A percentile compares a stretch with the other conserved stretches of the same genome.
phyloP scores from a whole-genome alignment of 2,329 filamentous ascomycete genomes.

The Paramyrothecium roridum region DNA sequence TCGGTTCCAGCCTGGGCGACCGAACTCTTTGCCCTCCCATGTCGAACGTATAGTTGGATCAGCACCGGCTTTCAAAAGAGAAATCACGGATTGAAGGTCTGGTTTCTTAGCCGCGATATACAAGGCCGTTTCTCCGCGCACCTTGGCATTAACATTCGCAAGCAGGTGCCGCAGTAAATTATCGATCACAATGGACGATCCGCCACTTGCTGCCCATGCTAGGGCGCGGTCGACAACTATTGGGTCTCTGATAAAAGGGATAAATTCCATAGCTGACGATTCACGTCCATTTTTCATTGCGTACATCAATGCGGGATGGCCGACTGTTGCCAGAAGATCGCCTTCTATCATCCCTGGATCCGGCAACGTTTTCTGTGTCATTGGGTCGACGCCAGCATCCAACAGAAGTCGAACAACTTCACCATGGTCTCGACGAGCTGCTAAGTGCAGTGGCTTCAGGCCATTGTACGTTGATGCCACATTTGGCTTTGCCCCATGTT shows the following conservation, averaged over 20 bases:
- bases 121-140: slow-evolving; percentile 16
- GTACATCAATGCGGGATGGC: slow-evolving; percentile 25
- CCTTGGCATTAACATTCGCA: neutral
- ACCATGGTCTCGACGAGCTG: slow-evolving; percentile 7
- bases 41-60: slow-evolving; percentile 16
- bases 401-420: slow-evolving; percentile 23
- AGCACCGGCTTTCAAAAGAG: slow-evolving; percentile 26
- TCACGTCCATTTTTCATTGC: slow-evolving; percentile 22
- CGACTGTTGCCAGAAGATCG: slow-evolving; percentile 4
- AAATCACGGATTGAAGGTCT: slow-evolving; percentile 12
- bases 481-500: too few relatives aligned
- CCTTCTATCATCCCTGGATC: slow-evolving; percentile 9
- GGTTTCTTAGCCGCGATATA: slow-evolving; percentile 6
- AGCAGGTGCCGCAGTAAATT: slow-evolving; percentile 6
- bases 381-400: slow-evolving; percentile 28
- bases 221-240: slow-evolving; percentile 21
- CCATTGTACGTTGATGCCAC: slow-evolving; percentile 3
- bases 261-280: slow-evolving; percentile 19
- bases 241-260: slow-evolving; percentile 18
- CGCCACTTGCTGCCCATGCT: slow-evolving; percentile 16
- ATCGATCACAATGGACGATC: slow-evolving; percentile 15
- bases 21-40: slow-evolving; percentile 1
- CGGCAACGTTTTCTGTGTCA: slow-evolving; percentile 18
- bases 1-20: neutral
- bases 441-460: slow-evolving; percentile 8